Percentiles rank a stretch among this genome's conserved stretches.
Evolutionary conservation across 129 eudicot genomes (phyloP).

Genomic region (Lactuca sativa): DNA sequence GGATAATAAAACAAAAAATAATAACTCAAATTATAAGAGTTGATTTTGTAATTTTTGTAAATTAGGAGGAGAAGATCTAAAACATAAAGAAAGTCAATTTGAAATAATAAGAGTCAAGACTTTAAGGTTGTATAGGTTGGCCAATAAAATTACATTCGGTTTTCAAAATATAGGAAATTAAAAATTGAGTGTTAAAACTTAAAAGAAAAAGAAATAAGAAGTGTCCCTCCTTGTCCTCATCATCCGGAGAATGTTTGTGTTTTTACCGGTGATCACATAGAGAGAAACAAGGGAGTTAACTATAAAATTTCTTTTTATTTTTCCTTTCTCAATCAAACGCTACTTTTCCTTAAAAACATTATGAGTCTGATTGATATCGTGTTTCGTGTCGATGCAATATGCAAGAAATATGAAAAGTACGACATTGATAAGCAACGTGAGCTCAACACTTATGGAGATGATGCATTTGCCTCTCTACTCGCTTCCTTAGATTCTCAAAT

Average conservation of each 20-base stretch:
- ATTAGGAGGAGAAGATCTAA: too few species aligned
- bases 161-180: too few species aligned
- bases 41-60: too few species aligned
- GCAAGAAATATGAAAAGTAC: constrained; percentile 75
- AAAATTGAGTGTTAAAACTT: not conserved
- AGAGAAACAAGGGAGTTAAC: not conserved
- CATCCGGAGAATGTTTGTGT: not conserved
- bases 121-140: too few species aligned
- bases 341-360: not conserved
- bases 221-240: not conserved
- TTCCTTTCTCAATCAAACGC: not conserved
- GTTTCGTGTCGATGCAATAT: constrained; percentile 63
- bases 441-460: constrained; percentile 46
- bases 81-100: too few species aligned
- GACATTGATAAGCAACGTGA: constrained; percentile 65
- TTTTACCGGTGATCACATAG: not conserved
- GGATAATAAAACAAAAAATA: too few species aligned
- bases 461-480: constrained; percentile 65
- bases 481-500: constrained; percentile 56
- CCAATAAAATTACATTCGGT: too few species aligned
- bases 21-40: too few species aligned
- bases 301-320: too few species aligned
- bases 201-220: not conserved
- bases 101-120: too few species aligned
- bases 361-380: constrained; percentile 67